Percentiles rank a stretch among this genome's conserved stretches.
These are phyloP conservation scores for Alternaria angustiovoidea DNA, from an alignment of 2,329 filamentous ascomycete species.

Conservation along the genomic window DNA sequence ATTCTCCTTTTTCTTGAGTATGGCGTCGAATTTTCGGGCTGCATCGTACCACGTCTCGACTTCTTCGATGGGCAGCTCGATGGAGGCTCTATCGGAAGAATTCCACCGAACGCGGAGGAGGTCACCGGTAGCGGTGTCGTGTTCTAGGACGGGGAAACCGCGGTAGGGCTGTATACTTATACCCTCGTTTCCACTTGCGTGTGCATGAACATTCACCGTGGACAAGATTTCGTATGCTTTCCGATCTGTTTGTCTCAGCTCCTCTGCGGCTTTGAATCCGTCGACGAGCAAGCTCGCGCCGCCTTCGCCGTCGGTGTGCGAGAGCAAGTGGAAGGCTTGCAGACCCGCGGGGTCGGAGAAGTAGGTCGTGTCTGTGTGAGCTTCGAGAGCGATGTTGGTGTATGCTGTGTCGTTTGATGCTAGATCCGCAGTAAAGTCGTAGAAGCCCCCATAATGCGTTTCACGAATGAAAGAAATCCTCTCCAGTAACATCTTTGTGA, in stretches of 20 bases:
- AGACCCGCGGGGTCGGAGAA: conserved; percentile 91
- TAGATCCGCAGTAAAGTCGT: conserved; percentile 89
- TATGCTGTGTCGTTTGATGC: conserved; percentile 91
- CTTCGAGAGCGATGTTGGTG: conserved; percentile 80
- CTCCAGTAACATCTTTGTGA: conserved; percentile 77
- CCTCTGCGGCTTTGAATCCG: conserved; percentile 75
- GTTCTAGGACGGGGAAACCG: conserved; percentile 75
- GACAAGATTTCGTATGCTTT: conserved; percentile 67
- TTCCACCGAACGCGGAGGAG: conserved; percentile 86
- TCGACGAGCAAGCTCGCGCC: conserved; percentile 86
- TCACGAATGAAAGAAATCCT: conserved; percentile 85
- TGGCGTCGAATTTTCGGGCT: conserved; percentile 74
- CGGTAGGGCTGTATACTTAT: conserved; percentile 78
- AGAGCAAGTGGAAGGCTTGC: conserved; percentile 91
- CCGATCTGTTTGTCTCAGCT: conserved; percentile 64
- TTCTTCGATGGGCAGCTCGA: conserved; percentile 63
- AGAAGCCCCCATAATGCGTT: conserved; percentile 88
- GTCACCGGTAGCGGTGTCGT: conserved; percentile 55
- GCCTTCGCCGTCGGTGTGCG: conserved; percentile 73
- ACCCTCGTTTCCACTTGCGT: conserved; percentile 87
- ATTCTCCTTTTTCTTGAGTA: conserved; percentile 70
- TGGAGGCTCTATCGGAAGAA: conserved; percentile 81
- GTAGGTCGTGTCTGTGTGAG: conserved; percentile 95
- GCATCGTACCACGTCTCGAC: conserved; percentile 78
- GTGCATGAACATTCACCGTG: conserved; percentile 70